phyloP scores from a whole-genome alignment of 83 land plant species.

The Picea abies region DNA sequence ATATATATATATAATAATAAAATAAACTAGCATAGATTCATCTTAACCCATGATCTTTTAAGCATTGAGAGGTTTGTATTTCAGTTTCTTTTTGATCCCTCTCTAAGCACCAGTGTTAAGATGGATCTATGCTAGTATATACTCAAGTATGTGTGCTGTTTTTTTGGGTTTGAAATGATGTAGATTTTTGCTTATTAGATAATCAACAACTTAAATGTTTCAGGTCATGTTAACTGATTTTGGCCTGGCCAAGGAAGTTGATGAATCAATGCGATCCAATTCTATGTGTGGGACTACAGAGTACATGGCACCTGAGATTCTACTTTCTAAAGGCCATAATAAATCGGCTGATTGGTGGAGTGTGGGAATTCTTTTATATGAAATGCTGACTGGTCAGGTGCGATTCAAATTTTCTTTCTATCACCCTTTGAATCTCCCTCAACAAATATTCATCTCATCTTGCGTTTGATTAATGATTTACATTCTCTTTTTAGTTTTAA shows the following conservation, averaged over 20 bases:
- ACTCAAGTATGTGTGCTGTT: neutral
- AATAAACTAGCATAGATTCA: neutral
- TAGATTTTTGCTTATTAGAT: neutral
- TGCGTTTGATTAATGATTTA: neutral
- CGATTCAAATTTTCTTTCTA: too few relatives aligned
- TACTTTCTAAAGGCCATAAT: conserved; percentile 88
- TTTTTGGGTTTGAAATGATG: neutral
- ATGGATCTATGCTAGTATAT: neutral
- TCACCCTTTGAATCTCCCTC: neutral
- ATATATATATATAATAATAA: too few relatives aligned
- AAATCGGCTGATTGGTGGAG: conserved; percentile 99
- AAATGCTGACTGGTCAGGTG: conserved; percentile 98
- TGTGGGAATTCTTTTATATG: conserved; percentile 90
- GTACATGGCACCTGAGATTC: conserved; percentile 98
- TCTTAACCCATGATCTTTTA: neutral
- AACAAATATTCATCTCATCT: neutral
- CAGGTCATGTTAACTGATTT: conserved; percentile 97
- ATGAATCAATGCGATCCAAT: conserved; percentile 82
- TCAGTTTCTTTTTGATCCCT: neutral
- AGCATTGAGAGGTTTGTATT: neutral
- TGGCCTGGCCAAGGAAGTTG: conserved; percentile 94
- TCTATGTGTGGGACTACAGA: conserved; percentile 95
- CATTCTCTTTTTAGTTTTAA: neutral
- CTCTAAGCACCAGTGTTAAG: neutral
- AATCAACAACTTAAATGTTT: neutral